Conservation (phyloP, 441 rosid genomes). For the Macaranga tanarius region DNA sequence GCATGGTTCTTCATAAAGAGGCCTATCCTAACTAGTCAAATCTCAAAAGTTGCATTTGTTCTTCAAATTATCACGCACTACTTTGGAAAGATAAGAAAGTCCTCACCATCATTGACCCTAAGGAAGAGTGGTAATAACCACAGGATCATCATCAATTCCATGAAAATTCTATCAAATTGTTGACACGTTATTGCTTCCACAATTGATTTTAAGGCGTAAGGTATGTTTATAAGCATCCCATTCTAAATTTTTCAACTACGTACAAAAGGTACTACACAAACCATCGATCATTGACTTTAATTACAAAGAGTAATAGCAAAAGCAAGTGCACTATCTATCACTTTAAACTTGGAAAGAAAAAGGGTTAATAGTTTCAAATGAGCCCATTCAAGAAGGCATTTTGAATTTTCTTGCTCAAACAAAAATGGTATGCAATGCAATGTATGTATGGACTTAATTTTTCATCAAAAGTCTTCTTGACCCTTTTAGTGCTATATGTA, state of each 20-base stretch:
- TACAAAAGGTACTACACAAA: background rate
- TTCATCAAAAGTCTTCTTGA: slow-evolving; percentile 5
- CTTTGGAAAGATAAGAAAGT: background rate
- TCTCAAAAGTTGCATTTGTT: background rate
- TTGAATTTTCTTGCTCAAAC: background rate
- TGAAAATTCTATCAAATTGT: background rate
- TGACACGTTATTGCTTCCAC: background rate
- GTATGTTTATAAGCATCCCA: background rate
- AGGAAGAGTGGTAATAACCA: background rate
- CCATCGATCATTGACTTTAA: background rate
- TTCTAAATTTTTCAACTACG: too few relatives aligned
- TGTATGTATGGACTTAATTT: background rate
- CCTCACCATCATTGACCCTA: background rate
- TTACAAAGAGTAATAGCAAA: background rate
- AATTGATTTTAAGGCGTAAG: background rate
- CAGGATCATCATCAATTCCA: background rate
- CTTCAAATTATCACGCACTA: background rate
- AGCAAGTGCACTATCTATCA: background rate
- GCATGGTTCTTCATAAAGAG: background rate
- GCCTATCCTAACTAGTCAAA: background rate
- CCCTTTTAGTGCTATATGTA: background rate
- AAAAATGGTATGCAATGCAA: background rate
- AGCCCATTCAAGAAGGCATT: background rate
- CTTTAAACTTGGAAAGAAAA: background rate
- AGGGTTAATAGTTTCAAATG: background rate